Evolutionary conservation across 495 filamentous ascomycete species (phyloP).

Genomic region (Hyaloscypha variabilis): DNA sequence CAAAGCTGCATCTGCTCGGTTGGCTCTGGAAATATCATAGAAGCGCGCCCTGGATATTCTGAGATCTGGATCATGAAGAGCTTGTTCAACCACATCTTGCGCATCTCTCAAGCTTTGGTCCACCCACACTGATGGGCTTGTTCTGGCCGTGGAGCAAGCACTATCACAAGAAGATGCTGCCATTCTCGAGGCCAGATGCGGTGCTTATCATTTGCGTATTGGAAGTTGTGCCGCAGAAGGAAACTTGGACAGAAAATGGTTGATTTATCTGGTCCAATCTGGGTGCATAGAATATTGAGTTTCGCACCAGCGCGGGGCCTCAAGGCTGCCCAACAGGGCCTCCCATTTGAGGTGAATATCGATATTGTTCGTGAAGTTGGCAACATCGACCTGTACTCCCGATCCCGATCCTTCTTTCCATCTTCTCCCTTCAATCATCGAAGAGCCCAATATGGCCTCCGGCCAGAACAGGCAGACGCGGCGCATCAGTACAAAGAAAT

Average conservation of each 20-base stretch:
- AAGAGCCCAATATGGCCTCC: neutral
- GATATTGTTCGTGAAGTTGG: neutral
- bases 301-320: neutral
- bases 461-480: neutral
- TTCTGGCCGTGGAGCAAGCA: neutral
- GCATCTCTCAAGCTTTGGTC: neutral
- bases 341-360: neutral
- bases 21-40: no score
- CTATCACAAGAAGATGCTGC: neutral
- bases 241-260: neutral
- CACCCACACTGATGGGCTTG: neutral
- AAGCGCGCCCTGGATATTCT: neutral
- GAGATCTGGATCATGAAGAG: no score
- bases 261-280: neutral
- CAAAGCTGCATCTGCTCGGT: no score
- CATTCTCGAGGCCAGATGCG: neutral
- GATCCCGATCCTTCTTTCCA: neutral
- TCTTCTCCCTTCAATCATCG: neutral
- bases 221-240: neutral
- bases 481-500: constrained; percentile 25
- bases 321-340: neutral
- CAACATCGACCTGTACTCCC: neutral
- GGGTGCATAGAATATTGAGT: neutral
- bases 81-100: neutral
- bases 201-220: neutral